A percentile compares a stretch with the other conserved stretches of the same genome.
These are phyloP conservation scores for Silybum marianum DNA, from an alignment of 129 eudicot species.

Conservation along the genomic window DNA sequence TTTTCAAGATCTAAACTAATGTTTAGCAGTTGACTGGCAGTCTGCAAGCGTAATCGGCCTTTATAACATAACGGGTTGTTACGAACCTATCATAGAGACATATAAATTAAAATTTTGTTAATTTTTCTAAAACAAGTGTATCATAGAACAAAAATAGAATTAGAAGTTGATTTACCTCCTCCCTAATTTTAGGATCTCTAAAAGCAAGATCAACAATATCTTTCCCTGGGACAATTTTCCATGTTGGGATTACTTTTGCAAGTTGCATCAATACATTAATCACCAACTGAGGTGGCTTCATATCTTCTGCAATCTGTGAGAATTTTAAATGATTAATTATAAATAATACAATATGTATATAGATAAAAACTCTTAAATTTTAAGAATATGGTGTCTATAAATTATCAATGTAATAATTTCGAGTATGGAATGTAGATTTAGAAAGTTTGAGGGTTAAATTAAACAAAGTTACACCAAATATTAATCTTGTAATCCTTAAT, in stretches of 20 bases:
- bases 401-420: background rate
- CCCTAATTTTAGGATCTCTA: constrained; percentile 61
- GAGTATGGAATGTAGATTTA: background rate
- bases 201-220: constrained; percentile 78
- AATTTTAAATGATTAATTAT: background rate
- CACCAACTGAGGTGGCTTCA: constrained; percentile 52
- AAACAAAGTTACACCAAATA: too few relatives aligned
- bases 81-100: constrained; percentile 40
- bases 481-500: too few relatives aligned
- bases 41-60: constrained; percentile 81
- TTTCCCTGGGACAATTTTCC: constrained; percentile 60
- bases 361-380: too few relatives aligned
- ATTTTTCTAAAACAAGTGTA: too few relatives aligned
- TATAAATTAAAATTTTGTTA: background rate
- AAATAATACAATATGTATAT: background rate
- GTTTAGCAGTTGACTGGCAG: constrained; percentile 52
- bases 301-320: constrained; percentile 66
- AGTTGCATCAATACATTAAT: constrained; percentile 42
- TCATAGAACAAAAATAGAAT: background rate
- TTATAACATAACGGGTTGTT: constrained; percentile 81
- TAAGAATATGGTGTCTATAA: background rate
- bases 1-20: constrained; percentile 77
- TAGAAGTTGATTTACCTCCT: constrained; percentile 37
- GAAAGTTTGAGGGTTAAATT: background rate
- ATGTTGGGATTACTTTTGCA: constrained; percentile 46